Evolutionary conservation across 1,139 yeast species (phyloP), one percentile per base, ranked within the genome.

Genomic region (Pichia sp.): DNA sequence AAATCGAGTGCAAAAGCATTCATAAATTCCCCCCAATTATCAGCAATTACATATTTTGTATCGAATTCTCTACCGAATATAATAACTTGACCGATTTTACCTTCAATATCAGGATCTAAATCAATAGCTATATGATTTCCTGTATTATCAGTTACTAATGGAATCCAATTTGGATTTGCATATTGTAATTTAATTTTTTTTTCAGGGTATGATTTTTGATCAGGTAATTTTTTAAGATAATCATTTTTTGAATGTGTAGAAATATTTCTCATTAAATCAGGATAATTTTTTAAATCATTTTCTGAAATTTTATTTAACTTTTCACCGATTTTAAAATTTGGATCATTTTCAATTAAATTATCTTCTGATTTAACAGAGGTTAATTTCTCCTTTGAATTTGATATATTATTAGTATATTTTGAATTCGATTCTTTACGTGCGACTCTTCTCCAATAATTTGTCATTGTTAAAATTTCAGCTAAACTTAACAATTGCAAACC

Each of bases 51-150:
- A 44, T 73, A 62, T 52, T 76, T 76, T 37, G 80, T 73, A 56
- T 77, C 82, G 50, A 63, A 75, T 47, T 77, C 82, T 51, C 81
- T 69, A 11, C 83, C 83, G 56, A 72, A 77, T 23, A 75, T 60
- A 34, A 77, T 76, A 19, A 77, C 65, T 58, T 77, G 83, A 14
- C 96, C 97, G 68, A 78, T 72, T 33, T 64, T 68, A 25, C 95
- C 95, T 15, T 66, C 63, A 4, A 77, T 68, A 4, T 86, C 95
- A 1, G 96, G 96, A 3, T 91, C 83, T 47, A 89, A 69, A 62
- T 89, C 97, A 13, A 89, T 70, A 37, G 89, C 97, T 40, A 89
- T 79, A 57, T 87, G 87, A 63, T 89, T 89, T 16, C 97, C 97
- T 10, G 84, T 80, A 46, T 77, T 79, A 59, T 89, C 97, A 11